Conservation (phyloP, 1,284 basidiomycete genomes). For the Puccinia novopanici region DNA sequence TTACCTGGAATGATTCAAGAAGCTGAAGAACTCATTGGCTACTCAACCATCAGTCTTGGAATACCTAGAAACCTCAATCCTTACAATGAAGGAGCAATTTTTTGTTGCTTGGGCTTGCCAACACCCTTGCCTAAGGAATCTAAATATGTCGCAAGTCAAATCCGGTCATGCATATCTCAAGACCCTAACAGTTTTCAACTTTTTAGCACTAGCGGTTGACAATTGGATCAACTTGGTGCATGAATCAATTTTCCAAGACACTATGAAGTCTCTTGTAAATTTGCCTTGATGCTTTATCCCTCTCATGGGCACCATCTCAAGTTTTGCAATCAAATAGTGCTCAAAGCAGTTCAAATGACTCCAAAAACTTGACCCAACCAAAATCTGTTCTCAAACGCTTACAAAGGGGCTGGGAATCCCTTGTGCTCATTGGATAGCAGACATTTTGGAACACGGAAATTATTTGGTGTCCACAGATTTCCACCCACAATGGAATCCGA, state of each 20-base stretch:
- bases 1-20: background rate
- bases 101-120: too few species aligned
- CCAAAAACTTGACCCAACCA: background rate
- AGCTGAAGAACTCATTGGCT: background rate
- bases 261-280: background rate
- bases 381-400: background rate
- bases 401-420: too few species aligned
- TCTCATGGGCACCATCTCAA: background rate
- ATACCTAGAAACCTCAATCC: background rate
- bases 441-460: background rate
- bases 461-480: background rate
- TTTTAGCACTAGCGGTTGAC: too few species aligned
- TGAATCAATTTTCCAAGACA: background rate
- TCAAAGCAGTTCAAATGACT: background rate
- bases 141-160: background rate
- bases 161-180: background rate
- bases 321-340: background rate
- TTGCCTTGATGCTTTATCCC: background rate
- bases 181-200: background rate
- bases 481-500: background rate
- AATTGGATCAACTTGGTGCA: background rate
- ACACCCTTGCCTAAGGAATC: background rate
- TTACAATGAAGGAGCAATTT: background rate
- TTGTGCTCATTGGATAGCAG: too few species aligned
- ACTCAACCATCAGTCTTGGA: background rate